Base-by-base conservation (phyloP, 1,139 yeast genomes). In the Kodamaea sp. region DNA sequence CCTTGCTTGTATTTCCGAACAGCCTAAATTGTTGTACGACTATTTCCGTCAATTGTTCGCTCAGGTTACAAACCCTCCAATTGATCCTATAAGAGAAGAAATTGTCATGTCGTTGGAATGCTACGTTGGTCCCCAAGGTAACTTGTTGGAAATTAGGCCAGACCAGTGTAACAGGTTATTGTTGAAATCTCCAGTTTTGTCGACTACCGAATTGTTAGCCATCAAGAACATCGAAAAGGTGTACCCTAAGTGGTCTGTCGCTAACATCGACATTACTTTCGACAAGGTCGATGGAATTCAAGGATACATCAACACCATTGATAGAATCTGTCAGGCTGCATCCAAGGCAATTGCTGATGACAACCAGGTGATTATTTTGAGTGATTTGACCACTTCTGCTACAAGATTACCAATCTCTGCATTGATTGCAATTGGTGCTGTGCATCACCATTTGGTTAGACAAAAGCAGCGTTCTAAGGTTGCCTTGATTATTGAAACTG, bases 11-110 rank as follows among this genome's bases (percentile, higher is more conserved):
- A 69, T 92, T 48, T 84, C 96, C 30, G 92, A 87, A 56, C 95
- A 89, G 63, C 97, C 98, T 31, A 84, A 84, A 50, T 70, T 92
- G 47, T 70, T 88, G 47, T 92, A 85, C 60, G 98, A 92, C 57
- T 92, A 92, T 67, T 92, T 92, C 74, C 83, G 96, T 56, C 96
- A 92, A 63, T 76, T 92, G 53, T 92, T 92, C 65, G 98, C 98
- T 25, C 98, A 92, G 67, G 98, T 92, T 38, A 92, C 98, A 26
- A 92, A 92, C 64, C 98, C 98, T 41, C 98, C 98, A 38, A 92
- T 92, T 57, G 98, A 92, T 61, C 97, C 98, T 33, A 92, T 92
- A 51, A 83, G 98, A 61, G 98, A 92, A 66, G 82, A 84, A 44
- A 87, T 92, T 51, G 97, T 92, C 57, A 92, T 92, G 98, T 87